These are phyloP conservation scores for Trichophyton schoenleinii DNA, from an alignment of 2,329 filamentous ascomycete species.

Conservation along the genomic window DNA sequence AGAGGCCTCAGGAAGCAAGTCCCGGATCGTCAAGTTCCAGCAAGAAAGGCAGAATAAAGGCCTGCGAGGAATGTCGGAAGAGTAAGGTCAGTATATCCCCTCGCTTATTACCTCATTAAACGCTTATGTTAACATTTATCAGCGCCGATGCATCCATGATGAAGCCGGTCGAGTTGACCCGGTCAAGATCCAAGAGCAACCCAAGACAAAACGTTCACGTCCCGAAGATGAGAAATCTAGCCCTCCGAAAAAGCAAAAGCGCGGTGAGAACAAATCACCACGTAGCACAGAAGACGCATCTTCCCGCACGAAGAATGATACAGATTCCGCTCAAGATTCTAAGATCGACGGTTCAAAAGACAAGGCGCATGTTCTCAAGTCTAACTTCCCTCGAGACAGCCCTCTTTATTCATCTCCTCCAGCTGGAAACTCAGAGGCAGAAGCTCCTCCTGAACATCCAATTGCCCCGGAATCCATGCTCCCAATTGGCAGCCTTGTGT, in stretches of 20 bases:
- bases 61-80: conserved; percentile 54
- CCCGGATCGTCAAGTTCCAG: conserved; percentile 29
- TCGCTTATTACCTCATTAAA: not conserved
- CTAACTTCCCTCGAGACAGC: not conserved
- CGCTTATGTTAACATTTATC: conserved; percentile 12
- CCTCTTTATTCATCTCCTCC: conserved; percentile 28
- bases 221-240: conserved; percentile 29
- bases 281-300: conserved; percentile 10
- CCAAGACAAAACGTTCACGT: conserved; percentile 45
- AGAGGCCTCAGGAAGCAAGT: conserved; percentile 20
- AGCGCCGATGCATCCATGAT: conserved; percentile 57
- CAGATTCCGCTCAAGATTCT: not conserved
- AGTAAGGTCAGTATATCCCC: conserved; percentile 44
- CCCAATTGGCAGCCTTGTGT: conserved; percentile 29
- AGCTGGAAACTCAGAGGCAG: conserved; percentile 24
- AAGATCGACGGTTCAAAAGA: not conserved
- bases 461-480: conserved; percentile 13
- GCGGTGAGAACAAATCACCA: conserved; percentile 9
- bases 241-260: conserved; percentile 20
- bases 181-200: conserved; percentile 49
- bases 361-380: not conserved
- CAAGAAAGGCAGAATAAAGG: conserved; percentile 50
- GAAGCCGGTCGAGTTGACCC: conserved; percentile 53
- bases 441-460: conserved; percentile 18
- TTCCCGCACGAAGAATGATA: not conserved